Conservation (phyloP, 176 grass and related monocot species). For the Oryza nivara region DNA sequence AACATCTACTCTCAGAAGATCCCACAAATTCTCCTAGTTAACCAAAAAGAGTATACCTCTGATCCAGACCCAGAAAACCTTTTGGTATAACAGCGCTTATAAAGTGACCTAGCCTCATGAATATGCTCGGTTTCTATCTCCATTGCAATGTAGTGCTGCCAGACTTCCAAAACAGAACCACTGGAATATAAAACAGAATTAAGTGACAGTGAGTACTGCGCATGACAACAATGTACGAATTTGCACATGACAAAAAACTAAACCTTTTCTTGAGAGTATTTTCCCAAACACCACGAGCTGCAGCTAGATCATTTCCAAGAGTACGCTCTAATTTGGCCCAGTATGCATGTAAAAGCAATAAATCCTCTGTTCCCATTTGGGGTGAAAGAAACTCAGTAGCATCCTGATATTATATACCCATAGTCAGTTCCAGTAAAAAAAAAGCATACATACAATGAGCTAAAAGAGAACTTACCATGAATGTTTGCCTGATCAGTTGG, state of each 20-base stretch:
- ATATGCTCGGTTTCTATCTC: slow-evolving; percentile 69
- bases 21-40: slow-evolving; percentile 1
- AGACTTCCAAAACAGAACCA: slow-evolving; percentile 79
- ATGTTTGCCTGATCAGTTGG: slow-evolving; percentile 82
- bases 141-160: slow-evolving; percentile 85
- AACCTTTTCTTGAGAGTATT: slow-evolving; percentile 84
- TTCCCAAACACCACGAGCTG: slow-evolving; percentile 90
- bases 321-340: slow-evolving; percentile 81
- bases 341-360: slow-evolving; percentile 72
- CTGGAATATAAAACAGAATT: slow-evolving; percentile 57
- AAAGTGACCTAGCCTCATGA: slow-evolving; percentile 85
- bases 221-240: slow-evolving; percentile 20
- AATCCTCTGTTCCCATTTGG: slow-evolving; percentile 66
- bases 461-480: slow-evolving; percentile 54
- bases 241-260: slow-evolving; percentile 30
- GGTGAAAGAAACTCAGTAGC: slow-evolving; percentile 68
- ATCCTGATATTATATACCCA: slow-evolving; percentile 58
- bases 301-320: slow-evolving; percentile 74
- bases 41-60: slow-evolving; percentile 62
- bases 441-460: slow-evolving; percentile 8
- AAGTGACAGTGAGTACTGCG: slow-evolving; percentile 24
- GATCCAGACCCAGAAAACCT: slow-evolving; percentile 84
- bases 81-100: slow-evolving; percentile 92
- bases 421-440: slow-evolving; percentile 32
- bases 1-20: background rate